These are phyloP conservation scores for Moelleriella libera DNA, from an alignment of 2,329 filamentous ascomycete species.

Conservation along the genomic window DNA sequence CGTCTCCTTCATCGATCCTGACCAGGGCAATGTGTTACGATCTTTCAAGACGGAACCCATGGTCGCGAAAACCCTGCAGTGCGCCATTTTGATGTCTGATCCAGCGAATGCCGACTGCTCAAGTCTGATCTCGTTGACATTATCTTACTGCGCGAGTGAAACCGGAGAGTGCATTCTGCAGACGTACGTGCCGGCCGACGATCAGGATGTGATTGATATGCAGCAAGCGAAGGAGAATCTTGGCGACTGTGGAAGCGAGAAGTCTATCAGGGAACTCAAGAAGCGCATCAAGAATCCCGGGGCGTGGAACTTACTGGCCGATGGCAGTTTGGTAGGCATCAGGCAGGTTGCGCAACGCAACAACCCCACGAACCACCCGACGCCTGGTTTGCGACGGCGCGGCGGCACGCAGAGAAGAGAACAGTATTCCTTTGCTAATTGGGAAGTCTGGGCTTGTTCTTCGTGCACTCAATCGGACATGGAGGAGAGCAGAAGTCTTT, in stretches of 20 bases:
- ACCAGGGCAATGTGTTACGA: constrained; percentile 35
- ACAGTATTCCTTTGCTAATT: constrained; percentile 13
- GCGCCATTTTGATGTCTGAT: constrained; percentile 32
- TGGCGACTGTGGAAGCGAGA: constrained; percentile 32
- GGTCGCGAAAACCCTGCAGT: constrained; percentile 43
- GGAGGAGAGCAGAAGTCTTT: constrained; percentile 31
- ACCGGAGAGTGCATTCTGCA: constrained; percentile 51
- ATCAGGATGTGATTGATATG: constrained; percentile 43
- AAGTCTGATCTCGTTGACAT: constrained; percentile 46
- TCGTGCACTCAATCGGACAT: constrained; percentile 27
- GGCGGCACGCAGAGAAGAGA: background rate
- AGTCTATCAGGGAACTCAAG: constrained; percentile 33
- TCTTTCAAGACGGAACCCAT: constrained; percentile 46
- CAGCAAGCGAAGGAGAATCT: constrained; percentile 21
- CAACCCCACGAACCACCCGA: background rate
- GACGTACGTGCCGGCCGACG: constrained; percentile 40
- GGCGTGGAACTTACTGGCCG: constrained; percentile 46
- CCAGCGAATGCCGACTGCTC: constrained; percentile 35
- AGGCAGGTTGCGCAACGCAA: constrained; percentile 25
- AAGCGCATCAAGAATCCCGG: constrained; percentile 48
- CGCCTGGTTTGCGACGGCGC: constrained; percentile 1
- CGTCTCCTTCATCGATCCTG: constrained; percentile 42
- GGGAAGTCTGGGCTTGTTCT: constrained; percentile 42
- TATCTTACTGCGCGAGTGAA: constrained; percentile 47
- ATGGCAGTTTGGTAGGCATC: constrained; percentile 49